Evolutionary conservation across 2,329 filamentous ascomycete species (phyloP).

Genomic region (Fusarium proliferatum): DNA sequence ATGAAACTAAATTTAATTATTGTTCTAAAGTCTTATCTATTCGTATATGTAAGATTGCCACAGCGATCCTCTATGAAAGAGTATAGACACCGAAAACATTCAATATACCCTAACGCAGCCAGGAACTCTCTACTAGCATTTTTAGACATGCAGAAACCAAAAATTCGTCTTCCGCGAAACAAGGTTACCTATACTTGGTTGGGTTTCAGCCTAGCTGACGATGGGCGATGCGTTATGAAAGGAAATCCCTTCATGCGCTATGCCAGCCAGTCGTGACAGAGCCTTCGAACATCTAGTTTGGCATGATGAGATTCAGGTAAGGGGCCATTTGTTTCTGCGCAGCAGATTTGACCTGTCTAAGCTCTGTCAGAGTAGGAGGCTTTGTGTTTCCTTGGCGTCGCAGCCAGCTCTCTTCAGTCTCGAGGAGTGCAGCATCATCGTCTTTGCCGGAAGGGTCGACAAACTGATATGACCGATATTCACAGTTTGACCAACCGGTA

Average conservation of each 20-base stretch:
- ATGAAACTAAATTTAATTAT: neutral
- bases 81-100: neutral
- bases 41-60: neutral
- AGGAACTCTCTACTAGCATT: too few relatives aligned
- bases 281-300: constrained; percentile 13
- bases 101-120: neutral
- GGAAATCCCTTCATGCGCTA: neutral
- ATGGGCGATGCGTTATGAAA: neutral
- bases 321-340: constrained; percentile 51
- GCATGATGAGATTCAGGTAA: constrained; percentile 45
- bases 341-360: constrained; percentile 56
- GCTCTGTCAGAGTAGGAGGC: constrained; percentile 59
- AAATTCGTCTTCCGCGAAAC: neutral
- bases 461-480: constrained; percentile 77
- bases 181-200: neutral
- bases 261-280: neutral
- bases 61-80: neutral
- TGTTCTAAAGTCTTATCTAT: neutral
- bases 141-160: neutral
- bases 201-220: neutral
- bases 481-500: constrained; percentile 80
- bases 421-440: constrained; percentile 58
- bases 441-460: constrained; percentile 62
- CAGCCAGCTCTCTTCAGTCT: constrained; percentile 62
- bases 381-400: constrained; percentile 55